Conservation (phyloP, 805 yeast species). For the Brettanomyces nanus region DNA sequence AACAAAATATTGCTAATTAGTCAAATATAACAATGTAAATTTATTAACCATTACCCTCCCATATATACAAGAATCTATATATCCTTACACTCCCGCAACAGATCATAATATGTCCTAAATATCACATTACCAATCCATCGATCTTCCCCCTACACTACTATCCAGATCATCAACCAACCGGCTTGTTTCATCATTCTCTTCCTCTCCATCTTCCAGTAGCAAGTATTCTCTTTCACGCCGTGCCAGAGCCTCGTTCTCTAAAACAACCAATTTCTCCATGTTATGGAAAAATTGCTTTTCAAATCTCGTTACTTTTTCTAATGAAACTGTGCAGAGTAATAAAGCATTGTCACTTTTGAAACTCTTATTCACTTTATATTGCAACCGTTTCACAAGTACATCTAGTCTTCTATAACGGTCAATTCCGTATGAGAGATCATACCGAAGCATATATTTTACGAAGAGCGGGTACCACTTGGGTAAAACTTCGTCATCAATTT, state of each 20-base stretch:
- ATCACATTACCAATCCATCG: background rate
- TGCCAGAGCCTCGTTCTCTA: background rate
- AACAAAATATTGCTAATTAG: too few relatives aligned
- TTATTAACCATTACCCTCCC: too few relatives aligned
- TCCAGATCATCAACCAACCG: background rate
- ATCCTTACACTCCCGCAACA: background rate
- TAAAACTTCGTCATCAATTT: conserved; percentile 4
- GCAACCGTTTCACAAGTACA: conserved; percentile 11
- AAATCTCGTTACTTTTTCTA: conserved; percentile 3
- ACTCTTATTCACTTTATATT: conserved; percentile 8
- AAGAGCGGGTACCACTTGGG: conserved; percentile 13
- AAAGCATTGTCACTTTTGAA: background rate
- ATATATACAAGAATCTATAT: background rate
- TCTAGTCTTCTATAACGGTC: conserved; percentile 13
- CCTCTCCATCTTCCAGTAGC: background rate
- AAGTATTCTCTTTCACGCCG: background rate
- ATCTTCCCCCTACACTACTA: background rate
- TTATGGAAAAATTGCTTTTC: conserved; percentile 5
- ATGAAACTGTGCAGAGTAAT: background rate
- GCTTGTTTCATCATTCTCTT: background rate
- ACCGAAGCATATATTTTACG: conserved; percentile 12
- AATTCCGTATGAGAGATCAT: conserved; percentile 12
- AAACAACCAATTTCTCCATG: background rate
- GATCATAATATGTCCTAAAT: background rate
- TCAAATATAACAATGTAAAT: too few relatives aligned